Evolutionary conservation across 1,139 yeast species (phyloP).

Genomic region (Candida frijolesensis): DNA sequence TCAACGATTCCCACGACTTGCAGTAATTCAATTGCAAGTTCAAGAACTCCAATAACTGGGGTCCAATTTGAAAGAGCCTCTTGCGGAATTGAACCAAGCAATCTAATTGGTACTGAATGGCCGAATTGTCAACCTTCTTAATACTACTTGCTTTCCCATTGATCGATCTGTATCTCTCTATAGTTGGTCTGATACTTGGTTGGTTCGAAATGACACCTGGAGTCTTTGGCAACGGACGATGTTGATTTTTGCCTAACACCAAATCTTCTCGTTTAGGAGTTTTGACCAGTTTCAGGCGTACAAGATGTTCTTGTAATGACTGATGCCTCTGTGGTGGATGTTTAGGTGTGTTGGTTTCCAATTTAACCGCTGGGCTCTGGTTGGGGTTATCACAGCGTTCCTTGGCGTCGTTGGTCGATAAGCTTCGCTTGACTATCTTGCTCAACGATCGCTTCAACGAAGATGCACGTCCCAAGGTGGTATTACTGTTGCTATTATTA

Average conservation of each 20-base stretch:
- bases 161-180: conserved; percentile 6
- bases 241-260: neutral
- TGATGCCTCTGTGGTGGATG: conserved; percentile 11
- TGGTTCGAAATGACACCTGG: neutral
- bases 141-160: conserved; percentile 1
- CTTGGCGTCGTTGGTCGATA: conserved; percentile 11
- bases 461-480: conserved; percentile 5
- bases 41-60: conserved; percentile 15
- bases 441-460: conserved; percentile 13
- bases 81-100: conserved; percentile 11
- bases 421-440: conserved; percentile 12
- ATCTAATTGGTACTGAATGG: conserved; percentile 14
- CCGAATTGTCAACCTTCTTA: conserved; percentile 7
- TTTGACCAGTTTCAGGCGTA: conserved; percentile 6
- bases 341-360: conserved; percentile 5
- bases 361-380: conserved; percentile 3
- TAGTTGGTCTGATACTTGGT: conserved; percentile 8
- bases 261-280: conserved; percentile 3
- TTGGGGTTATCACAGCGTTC: neutral
- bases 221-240: conserved; percentile 2
- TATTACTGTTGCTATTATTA: neutral
- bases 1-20: conserved; percentile 13
- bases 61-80: conserved; percentile 13
- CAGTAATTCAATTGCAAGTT: conserved; percentile 15
- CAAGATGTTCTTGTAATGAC: conserved; percentile 9